These are phyloP conservation scores for Aphanocladium album DNA, from an alignment of 2,329 filamentous ascomycete species.

Conservation along the genomic window DNA sequence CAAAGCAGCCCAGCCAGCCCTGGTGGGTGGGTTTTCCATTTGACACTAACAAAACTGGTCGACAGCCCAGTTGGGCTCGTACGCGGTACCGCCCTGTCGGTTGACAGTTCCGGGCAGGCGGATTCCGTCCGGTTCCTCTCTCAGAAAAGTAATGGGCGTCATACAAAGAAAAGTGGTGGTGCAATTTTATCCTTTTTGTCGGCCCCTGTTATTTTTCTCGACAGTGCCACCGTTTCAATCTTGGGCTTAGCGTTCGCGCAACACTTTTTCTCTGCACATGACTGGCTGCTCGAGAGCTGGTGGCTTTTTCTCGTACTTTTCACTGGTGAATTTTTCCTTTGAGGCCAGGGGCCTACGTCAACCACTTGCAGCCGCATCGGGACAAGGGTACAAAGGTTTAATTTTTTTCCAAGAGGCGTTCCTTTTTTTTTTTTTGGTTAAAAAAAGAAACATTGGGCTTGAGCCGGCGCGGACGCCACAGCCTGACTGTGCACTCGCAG, in stretches of 20 bases:
- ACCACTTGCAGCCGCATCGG: neutral
- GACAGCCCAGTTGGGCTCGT: neutral
- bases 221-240: neutral
- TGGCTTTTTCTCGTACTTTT: neutral
- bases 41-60: no score
- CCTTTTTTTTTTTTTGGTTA: neutral
- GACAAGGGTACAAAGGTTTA: neutral
- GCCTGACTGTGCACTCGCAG: neutral
- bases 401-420: no score
- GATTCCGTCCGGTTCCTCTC: neutral
- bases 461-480: neutral
- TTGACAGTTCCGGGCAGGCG: neutral
- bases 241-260: neutral
- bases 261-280: neutral
- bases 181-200: no score
- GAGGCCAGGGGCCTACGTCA: neutral
- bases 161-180: neutral
- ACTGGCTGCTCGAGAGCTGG: neutral
- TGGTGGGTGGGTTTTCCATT: neutral
- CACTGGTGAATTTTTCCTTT: neutral
- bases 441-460: constrained; percentile 1
- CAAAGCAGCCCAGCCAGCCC: neutral
- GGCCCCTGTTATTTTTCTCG: neutral
- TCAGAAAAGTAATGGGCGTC: neutral
- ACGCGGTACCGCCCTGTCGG: neutral